Evolutionary conservation across 1,284 basidiomycete genomes (phyloP).

Genomic region (Moesziomyces aphidis): DNA sequence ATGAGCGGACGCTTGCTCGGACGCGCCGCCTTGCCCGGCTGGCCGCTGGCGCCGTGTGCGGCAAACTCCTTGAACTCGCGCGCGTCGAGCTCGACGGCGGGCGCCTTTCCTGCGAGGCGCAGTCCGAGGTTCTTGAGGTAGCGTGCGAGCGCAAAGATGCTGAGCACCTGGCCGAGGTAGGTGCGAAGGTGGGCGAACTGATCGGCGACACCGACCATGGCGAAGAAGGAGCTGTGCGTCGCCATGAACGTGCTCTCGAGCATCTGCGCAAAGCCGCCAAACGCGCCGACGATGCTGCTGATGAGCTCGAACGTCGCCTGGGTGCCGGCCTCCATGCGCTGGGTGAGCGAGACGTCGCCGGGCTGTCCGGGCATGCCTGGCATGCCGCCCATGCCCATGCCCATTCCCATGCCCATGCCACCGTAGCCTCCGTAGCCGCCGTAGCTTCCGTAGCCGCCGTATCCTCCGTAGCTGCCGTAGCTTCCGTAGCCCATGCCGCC

Average conservation of each 20-base stretch:
- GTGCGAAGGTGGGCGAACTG: conserved; percentile 92
- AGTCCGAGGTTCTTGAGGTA: conserved; percentile 75
- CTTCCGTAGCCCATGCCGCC: conserved; percentile 48
- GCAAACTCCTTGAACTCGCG: conserved; percentile 65
- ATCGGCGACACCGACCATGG: conserved; percentile 97
- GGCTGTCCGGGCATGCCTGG: conserved; percentile 59
- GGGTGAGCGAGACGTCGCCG: conserved; percentile 75
- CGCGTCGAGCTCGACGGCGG: conserved; percentile 58
- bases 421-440: conserved; percentile 47
- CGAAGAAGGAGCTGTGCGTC: conserved; percentile 97
- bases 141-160: conserved; percentile 83
- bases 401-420: conserved; percentile 54
- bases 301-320: conserved; percentile 92
- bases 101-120: conserved; percentile 55
- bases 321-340: conserved; percentile 88
- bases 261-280: conserved; percentile 96
- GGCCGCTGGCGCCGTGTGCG: conserved; percentile 39
- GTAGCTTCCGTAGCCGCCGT: conserved; percentile 54
- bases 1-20: conserved; percentile 87
- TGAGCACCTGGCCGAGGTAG: conserved; percentile 91
- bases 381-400: conserved; percentile 57
- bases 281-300: conserved; percentile 94
- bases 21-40: conserved; percentile 40
- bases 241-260: conserved; percentile 98
- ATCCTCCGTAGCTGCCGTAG: conserved; percentile 49